A percentile compares a stretch with the other conserved stretches of the same genome.
Evolutionary conservation across 2,329 filamentous ascomycete genomes (phyloP).

Genomic region (Paraphoma chrysanthemicola): DNA sequence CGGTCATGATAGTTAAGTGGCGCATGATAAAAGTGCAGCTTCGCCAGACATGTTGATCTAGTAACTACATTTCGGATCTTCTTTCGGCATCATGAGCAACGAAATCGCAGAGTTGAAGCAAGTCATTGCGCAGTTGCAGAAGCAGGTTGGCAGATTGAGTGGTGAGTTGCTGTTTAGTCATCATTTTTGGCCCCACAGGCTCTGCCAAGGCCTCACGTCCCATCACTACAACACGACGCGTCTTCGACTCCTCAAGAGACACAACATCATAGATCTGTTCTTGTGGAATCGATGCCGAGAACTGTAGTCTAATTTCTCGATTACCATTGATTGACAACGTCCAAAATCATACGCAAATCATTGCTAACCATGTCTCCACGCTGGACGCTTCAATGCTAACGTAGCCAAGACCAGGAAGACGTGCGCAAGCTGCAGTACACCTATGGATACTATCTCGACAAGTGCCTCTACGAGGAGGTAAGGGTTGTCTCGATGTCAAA

Average conservation of each 20-base stretch:
- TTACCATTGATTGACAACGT: no score
- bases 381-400: slow-evolving; percentile 9
- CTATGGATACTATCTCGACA: slow-evolving; percentile 67
- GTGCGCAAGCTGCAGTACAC: slow-evolving; percentile 64
- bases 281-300: no score
- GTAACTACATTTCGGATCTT: neutral
- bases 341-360: no score
- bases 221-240: neutral
- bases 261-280: no score
- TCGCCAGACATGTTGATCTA: neutral
- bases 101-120: slow-evolving; percentile 40
- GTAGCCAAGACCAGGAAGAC: slow-evolving; percentile 57
- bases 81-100: slow-evolving; percentile 28
- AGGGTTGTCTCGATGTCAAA: neutral
- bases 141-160: slow-evolving; percentile 36
- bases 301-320: no score
- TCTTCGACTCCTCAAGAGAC: no score
- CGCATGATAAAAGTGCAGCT: slow-evolving; percentile 18
- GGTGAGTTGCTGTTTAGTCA: slow-evolving; percentile 14
- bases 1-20: slow-evolving; percentile 6
- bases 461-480: slow-evolving; percentile 64
- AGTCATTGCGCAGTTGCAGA: slow-evolving; percentile 34
- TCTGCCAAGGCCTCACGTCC: neutral
- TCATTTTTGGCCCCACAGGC: neutral
- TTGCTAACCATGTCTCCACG: no score